Evolutionary conservation across 2,329 filamentous ascomycete species (phyloP).

Genomic region (Ophiostoma sp.): DNA sequence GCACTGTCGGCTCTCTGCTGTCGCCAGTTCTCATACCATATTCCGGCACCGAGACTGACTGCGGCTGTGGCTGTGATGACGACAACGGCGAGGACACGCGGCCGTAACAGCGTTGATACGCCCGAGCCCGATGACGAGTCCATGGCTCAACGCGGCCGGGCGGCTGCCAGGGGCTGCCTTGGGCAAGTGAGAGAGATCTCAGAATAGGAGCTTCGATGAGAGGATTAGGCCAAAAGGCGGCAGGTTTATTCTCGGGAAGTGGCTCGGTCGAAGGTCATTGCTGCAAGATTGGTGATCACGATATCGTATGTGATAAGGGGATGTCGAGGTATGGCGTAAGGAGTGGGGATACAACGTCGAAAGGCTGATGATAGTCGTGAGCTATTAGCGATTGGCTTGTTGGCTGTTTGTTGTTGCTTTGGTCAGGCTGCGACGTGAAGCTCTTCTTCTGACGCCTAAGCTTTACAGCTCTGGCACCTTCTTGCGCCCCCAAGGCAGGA

Average conservation of each 20-base stretch:
- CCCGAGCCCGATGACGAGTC: slow-evolving; percentile 24
- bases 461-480: neutral
- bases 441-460: neutral
- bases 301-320: neutral
- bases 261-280: neutral
- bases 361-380: neutral
- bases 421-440: neutral
- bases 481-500: neutral
- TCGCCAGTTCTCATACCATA: slow-evolving; percentile 25
- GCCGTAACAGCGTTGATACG: slow-evolving; percentile 27
- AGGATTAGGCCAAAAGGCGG: neutral
- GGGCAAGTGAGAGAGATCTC: neutral
- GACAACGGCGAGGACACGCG: slow-evolving; percentile 28
- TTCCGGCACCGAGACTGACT: slow-evolving; percentile 28
- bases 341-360: too few species aligned
- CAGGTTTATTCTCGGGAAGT: neutral
- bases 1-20: neutral
- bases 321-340: too few species aligned
- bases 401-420: neutral
- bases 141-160: slow-evolving; percentile 23
- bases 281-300: neutral
- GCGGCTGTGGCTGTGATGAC: slow-evolving; percentile 27
- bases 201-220: neutral
- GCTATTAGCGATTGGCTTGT: neutral
- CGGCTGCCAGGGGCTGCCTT: neutral